Conservation (phyloP, 2,329 filamentous ascomycete species). For the Calonectria hawksworthii region DNA sequence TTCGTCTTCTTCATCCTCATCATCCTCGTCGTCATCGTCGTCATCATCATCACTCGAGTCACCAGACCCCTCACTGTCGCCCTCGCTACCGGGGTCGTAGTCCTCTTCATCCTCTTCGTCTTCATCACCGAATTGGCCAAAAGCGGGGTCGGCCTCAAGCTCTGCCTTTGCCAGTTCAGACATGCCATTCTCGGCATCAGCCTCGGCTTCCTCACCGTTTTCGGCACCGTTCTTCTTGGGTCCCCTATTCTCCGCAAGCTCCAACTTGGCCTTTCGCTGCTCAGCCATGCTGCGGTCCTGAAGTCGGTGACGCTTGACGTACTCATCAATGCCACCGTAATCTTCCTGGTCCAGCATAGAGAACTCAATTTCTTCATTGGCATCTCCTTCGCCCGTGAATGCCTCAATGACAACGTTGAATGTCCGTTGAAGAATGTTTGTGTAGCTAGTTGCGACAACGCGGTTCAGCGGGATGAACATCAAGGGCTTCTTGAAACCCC, state of each 20-base stretch:
- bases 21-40: slow-evolving; percentile 57
- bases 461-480: slow-evolving; percentile 73
- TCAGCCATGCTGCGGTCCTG: slow-evolving; percentile 79
- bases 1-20: slow-evolving; percentile 55
- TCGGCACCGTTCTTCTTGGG: slow-evolving; percentile 60
- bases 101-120: slow-evolving; percentile 77
- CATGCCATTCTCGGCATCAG: slow-evolving; percentile 54
- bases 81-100: slow-evolving; percentile 74
- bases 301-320: slow-evolving; percentile 71
- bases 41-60: slow-evolving; percentile 66
- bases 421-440: slow-evolving; percentile 75
- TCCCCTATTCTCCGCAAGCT: slow-evolving; percentile 71
- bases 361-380: slow-evolving; percentile 75
- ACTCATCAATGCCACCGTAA: slow-evolving; percentile 74
- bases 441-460: slow-evolving; percentile 76
- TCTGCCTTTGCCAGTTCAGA: slow-evolving; percentile 66
- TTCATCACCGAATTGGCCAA: slow-evolving; percentile 57
- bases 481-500: slow-evolving; percentile 79
- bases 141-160: slow-evolving; percentile 52
- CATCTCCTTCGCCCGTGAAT: slow-evolving; percentile 61
- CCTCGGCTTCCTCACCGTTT: slow-evolving; percentile 51
- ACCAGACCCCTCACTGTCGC: slow-evolving; percentile 70
- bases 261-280: slow-evolving; percentile 73
- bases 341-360: slow-evolving; percentile 79
- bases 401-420: slow-evolving; percentile 78